Conservation (phyloP, 208 protist species). For the Vickermania spadyakhi region DNA sequence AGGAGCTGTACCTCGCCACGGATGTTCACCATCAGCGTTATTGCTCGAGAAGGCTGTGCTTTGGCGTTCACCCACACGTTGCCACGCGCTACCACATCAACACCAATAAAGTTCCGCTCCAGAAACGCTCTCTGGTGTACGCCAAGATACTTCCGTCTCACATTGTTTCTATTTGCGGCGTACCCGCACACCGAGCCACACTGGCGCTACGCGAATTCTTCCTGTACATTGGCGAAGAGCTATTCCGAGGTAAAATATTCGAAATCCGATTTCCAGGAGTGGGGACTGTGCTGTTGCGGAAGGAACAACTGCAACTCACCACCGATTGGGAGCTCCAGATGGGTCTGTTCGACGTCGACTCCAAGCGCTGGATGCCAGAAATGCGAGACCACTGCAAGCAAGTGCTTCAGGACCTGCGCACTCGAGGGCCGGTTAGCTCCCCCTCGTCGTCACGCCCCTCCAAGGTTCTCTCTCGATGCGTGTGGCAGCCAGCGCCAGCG, state of each 20-base stretch:
- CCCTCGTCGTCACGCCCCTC: background rate
- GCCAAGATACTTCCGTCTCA: slow-evolving; percentile 40
- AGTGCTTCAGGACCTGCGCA: slow-evolving; percentile 14
- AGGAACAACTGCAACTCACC: slow-evolving; percentile 38
- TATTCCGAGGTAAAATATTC: slow-evolving; percentile 58
- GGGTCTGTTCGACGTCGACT: slow-evolving; percentile 66
- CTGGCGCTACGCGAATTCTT: slow-evolving; percentile 75
- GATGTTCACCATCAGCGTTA: slow-evolving; percentile 16
- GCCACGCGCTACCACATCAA: slow-evolving; percentile 37
- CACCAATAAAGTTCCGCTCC: slow-evolving; percentile 22
- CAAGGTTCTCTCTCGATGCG: background rate
- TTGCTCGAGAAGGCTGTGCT: slow-evolving; percentile 20
- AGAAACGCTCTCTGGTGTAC: slow-evolving; percentile 19
- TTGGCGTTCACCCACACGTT: slow-evolving; percentile 24
- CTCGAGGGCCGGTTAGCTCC: slow-evolving; percentile 2
- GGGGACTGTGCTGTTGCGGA: slow-evolving; percentile 49
- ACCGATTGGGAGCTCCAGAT: slow-evolving; percentile 36
- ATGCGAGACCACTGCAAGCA: slow-evolving; percentile 22
- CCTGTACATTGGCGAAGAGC: slow-evolving; percentile 71
- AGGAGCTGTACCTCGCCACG: slow-evolving; percentile 27
- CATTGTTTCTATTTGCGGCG: slow-evolving; percentile 43
- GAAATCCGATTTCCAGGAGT: slow-evolving; percentile 54
- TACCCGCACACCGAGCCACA: slow-evolving; percentile 50
- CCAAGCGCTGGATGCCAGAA: slow-evolving; percentile 51
- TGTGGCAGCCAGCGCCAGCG: background rate